Evolutionary conservation across 768 basidiomycete genomes (phyloP).

Genomic region (Cystofilobasidium bisporidii): DNA sequence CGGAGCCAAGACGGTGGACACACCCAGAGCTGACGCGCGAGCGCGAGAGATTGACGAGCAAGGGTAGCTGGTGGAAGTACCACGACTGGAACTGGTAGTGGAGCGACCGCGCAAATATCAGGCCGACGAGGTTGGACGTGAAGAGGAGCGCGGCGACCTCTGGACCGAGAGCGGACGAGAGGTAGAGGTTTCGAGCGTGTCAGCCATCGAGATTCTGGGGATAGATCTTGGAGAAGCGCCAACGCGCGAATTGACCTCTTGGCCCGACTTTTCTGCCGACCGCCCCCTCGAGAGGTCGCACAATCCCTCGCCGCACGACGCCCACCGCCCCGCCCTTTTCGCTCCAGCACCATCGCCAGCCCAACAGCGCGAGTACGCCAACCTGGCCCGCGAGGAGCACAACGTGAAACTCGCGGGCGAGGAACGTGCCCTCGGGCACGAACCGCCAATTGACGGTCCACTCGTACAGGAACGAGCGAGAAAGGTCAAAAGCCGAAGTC

Average conservation of each 20-base stretch:
- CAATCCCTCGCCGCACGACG: constrained; percentile 52
- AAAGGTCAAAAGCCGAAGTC: constrained; percentile 70
- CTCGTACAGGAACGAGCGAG: constrained; percentile 77
- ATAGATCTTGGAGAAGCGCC: constrained; percentile 63
- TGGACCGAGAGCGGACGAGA: constrained; percentile 38
- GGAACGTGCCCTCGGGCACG: constrained; percentile 63
- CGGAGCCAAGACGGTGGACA: no score
- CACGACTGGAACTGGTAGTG: constrained; percentile 99
- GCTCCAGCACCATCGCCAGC: constrained; percentile 61
- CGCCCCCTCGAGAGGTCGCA: constrained; percentile 42
- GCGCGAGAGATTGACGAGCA: constrained; percentile 64
- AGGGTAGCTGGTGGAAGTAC: constrained; percentile 86
- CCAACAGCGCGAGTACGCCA: constrained; percentile 54
- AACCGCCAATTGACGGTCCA: constrained; percentile 99
- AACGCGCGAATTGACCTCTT: constrained; percentile 46
- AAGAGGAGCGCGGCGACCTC: constrained; percentile 72
- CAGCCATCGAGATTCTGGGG: no score
- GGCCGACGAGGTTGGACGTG: constrained; percentile 84
- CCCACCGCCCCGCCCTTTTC: constrained; percentile 56
- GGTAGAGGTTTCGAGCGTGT: no score
- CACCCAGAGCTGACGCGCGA: constrained; percentile 59
- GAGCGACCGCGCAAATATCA: constrained; percentile 81
- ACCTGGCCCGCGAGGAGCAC: constrained; percentile 60
- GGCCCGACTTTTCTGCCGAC: background rate
- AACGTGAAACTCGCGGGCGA: constrained; percentile 54